Conservation (phyloP, 345 rosid genomes). For the Laguncularia racemosa region DNA sequence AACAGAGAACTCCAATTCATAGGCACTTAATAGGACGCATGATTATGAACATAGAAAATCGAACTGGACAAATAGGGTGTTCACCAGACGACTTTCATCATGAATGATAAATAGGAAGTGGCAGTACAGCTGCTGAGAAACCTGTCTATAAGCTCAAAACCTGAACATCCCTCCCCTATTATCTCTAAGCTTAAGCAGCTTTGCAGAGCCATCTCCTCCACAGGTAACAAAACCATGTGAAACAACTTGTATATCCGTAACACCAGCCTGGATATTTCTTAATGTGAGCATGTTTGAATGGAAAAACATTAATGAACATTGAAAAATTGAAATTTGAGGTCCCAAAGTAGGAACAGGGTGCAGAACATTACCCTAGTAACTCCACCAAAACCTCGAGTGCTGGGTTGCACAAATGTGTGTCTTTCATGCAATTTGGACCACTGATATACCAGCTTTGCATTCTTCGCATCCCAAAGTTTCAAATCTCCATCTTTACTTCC, state of each 20-base stretch:
- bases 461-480: slow-evolving; percentile 95
- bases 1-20: too few species aligned
- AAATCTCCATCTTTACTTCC: slow-evolving; percentile 99
- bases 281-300: slow-evolving; percentile 6
- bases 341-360: background rate
- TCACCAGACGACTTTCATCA: too few species aligned
- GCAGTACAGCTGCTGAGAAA: too few species aligned
- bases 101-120: too few species aligned
- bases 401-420: slow-evolving; percentile 74
- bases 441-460: slow-evolving; percentile 62
- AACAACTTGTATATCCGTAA: slow-evolving; percentile 78
- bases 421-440: slow-evolving; percentile 92
- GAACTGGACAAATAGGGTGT: too few species aligned
- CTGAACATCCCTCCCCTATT: slow-evolving; percentile 5
- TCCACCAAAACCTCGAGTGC: slow-evolving; percentile 81
- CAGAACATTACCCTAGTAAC: slow-evolving; percentile 57
- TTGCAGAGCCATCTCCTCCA: slow-evolving; percentile 86
- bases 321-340: background rate
- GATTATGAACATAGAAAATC: too few species aligned
- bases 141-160: background rate
- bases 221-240: slow-evolving; percentile 72
- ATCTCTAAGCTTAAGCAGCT: slow-evolving; percentile 46
- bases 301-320: background rate
- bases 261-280: slow-evolving; percentile 56
- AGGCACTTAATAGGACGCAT: too few species aligned